phyloP scores from a whole-genome alignment of 169 alveolate genomes.

The Amoebophrya sp. region DNA sequence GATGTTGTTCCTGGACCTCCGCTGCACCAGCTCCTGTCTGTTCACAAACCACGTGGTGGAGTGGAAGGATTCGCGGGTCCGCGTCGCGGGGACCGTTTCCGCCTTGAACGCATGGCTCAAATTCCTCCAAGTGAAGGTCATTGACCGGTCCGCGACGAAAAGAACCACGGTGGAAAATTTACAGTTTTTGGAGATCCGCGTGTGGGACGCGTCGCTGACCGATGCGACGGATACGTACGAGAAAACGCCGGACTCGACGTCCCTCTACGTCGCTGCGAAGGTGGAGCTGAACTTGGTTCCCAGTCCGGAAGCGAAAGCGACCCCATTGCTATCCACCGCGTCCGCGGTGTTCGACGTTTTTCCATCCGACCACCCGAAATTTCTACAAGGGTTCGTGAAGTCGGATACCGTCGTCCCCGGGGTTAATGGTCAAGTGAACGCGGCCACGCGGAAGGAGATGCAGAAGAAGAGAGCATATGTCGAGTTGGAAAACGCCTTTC shows the following conservation, averaged over 20 bases:
- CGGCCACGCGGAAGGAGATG: background rate
- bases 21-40: background rate
- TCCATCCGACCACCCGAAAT: background rate
- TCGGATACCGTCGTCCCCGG: too few species aligned
- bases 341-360: background rate
- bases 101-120: background rate
- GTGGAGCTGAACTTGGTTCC: background rate
- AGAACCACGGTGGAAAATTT: too few species aligned
- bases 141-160: too few species aligned
- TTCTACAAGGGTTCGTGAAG: too few species aligned
- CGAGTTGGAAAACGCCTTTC: background rate
- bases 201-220: constrained; percentile 14
- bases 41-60: background rate
- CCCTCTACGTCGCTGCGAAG: background rate
- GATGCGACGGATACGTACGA: background rate
- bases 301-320: background rate
- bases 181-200: background rate
- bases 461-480: too few species aligned
- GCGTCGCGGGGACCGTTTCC: background rate
- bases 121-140: background rate
- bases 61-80: background rate
- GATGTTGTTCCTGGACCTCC: background rate
- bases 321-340: background rate
- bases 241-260: background rate
- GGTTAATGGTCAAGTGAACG: too few species aligned